Evolutionary conservation across 1,284 basidiomycete genomes (phyloP).

Genomic region (Ganoderma lucidum): DNA sequence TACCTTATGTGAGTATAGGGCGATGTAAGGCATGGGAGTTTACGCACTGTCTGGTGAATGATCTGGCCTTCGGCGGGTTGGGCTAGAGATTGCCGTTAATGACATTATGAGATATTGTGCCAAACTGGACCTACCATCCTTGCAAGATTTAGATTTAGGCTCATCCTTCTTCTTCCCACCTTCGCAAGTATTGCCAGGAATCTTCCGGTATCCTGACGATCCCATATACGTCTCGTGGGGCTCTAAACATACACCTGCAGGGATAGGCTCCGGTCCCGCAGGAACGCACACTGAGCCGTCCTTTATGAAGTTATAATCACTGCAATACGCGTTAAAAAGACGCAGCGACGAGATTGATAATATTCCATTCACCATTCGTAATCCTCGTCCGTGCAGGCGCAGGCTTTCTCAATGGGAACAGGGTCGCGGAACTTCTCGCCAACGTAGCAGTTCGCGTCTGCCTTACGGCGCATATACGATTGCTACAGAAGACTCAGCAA

Average conservation of each 20-base stretch:
- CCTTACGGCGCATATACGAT: conserved; percentile 91
- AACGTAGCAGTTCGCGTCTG: conserved; percentile 90
- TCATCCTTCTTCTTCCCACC: conserved; percentile 76
- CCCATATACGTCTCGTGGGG: conserved; percentile 79
- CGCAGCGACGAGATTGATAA: not conserved
- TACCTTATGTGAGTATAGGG: conserved; percentile 11
- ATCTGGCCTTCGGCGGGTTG: conserved; percentile 79
- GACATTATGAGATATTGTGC: not conserved
- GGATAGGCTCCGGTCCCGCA: conserved; percentile 87
- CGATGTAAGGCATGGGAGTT: not conserved
- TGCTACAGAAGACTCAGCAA: conserved; percentile 59
- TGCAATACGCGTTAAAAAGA: conserved; percentile 39
- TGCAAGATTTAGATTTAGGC: conserved; percentile 77
- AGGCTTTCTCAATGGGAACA: conserved; percentile 83
- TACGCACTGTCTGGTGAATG: conserved; percentile 70
- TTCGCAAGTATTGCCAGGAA: conserved; percentile 93
- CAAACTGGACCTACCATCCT: conserved; percentile 54
- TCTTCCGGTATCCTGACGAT: conserved; percentile 91
- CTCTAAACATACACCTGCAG: conserved; percentile 77
- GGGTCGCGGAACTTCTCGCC: conserved; percentile 92
- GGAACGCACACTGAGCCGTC: conserved; percentile 80
- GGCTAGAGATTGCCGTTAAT: conserved; percentile 49
- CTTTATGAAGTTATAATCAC: conserved; percentile 90
- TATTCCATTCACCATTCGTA: conserved; percentile 85
- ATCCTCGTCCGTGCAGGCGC: conserved; percentile 87